phyloP scores from a whole-genome alignment of 176 grass and related monocot genomes.

The Musa schizocarpa region DNA sequence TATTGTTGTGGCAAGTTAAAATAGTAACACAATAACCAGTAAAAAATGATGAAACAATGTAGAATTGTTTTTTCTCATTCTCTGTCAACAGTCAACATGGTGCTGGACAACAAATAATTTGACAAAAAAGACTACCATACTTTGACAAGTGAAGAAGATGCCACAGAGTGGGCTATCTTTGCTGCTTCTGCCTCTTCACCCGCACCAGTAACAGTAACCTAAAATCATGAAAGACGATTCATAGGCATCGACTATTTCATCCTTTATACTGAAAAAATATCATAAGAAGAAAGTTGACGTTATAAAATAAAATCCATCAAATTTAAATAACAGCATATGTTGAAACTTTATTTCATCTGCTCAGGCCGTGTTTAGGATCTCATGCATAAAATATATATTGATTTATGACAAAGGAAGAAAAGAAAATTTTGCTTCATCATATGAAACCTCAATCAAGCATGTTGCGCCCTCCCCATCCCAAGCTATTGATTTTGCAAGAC shows the following conservation, averaged over 20 bases:
- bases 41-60: constrained; percentile 4
- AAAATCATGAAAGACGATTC: constrained; percentile 14
- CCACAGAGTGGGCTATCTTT: constrained; percentile 79
- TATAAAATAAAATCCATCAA: not conserved
- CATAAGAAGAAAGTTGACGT: constrained; percentile 1
- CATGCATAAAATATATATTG: not conserved
- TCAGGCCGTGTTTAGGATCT: not conserved
- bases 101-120: not conserved
- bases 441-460: constrained; percentile 85
- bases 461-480: constrained; percentile 98
- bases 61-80: not conserved
- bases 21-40: not conserved
- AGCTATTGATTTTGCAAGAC: constrained; percentile 93
- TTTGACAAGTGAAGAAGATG: constrained; percentile 94
- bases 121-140: constrained; percentile 38
- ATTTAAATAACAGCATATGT: not conserved
- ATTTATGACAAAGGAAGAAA: not conserved
- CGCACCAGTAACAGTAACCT: constrained; percentile 71
- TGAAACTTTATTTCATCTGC: not conserved
- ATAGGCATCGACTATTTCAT: not conserved
- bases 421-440: not conserved
- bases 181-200: constrained; percentile 69
- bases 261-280: not conserved
- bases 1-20: constrained; percentile 19
- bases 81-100: not conserved